Evolutionary conservation across 108 stramenopile genomes (phyloP), one percentile per base, ranked within the genome.

Genomic region (Fragilaria radians): DNA sequence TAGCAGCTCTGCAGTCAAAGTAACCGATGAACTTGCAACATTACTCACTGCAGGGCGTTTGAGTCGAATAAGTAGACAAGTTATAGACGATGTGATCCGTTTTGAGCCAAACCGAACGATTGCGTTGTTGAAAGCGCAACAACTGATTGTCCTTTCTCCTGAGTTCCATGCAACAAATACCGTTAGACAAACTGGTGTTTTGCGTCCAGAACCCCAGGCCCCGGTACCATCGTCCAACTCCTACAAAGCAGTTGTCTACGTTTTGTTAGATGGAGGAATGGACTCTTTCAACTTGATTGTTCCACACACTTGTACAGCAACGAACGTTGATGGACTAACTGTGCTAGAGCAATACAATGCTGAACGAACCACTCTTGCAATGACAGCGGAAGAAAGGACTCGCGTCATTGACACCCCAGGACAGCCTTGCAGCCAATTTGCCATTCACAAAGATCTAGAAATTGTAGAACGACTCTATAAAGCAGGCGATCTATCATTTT

Each of bases 221-320:
- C 62, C 67, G 23, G 46, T 23, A 51, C 1, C 48, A 25, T 48
- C 58, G 25, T 51, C 55, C 1, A 32, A 32, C 1, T 32, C 71
- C 9, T 84, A 84, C 72, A 84, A 84, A 55, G 73, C 73, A n/a
- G 56, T 84, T 45, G 70, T 84, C 22, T 84, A 74, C 42, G 55
- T 84, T 22, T 60, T 79, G 72, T 67, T 82, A 32, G 30, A 26
- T 9, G 81, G 78, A 52, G 81, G 81, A 3, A 24, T 36, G 14
- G 70, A 71, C 42, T 71, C 70, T n/a, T 68, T 53, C 59, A 68
- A 68, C 33, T 59, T 65, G 68, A 61, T 53, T 14, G 68, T 73
- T 29, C 70, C 73, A 4, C 68, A 74, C 21, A 34, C 52, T 19
- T 57, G 48, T 23, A n/a, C n/a, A n/a, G n/a, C n/a, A n/a, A n/a